phyloP scores from a whole-genome alignment of 2,329 filamentous ascomycete species.

The Hypoxylon sp. region DNA sequence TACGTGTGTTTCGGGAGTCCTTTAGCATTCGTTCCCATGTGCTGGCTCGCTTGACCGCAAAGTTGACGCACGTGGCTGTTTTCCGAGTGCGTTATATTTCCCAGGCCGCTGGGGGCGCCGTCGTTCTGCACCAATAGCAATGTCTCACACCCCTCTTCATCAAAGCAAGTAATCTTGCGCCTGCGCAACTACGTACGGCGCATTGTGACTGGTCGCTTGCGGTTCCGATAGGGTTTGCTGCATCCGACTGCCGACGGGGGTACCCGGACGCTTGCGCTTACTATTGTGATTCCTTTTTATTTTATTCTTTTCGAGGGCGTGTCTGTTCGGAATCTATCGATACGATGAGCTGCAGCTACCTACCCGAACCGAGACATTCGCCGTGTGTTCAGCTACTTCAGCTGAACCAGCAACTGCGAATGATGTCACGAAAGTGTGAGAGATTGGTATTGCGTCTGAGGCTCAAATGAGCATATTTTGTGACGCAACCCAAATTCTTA shows the following conservation, averaged over 20 bases:
- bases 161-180: conserved; percentile 34
- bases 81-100: conserved; percentile 25
- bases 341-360: conserved; percentile 24
- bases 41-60: neutral
- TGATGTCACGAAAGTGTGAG: conserved; percentile 4
- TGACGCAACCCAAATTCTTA: conserved; percentile 10
- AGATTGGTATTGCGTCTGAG: neutral
- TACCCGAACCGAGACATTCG: conserved; percentile 14
- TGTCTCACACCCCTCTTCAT: conserved; percentile 16
- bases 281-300: conserved; percentile 17
- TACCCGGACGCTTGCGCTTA: conserved; percentile 18
- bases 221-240: conserved; percentile 44
- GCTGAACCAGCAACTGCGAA: neutral
- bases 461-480: neutral
- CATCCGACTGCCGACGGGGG: conserved; percentile 33
- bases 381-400: conserved; percentile 8
- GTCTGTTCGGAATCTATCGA: conserved; percentile 14
- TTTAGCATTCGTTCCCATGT: conserved; percentile 22
- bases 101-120: conserved; percentile 9
- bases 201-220: conserved; percentile 17
- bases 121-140: conserved; percentile 30
- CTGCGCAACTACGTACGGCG: conserved; percentile 2
- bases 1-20: conserved; percentile 22
- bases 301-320: conserved; percentile 2
- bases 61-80: conserved; percentile 39